Conservation (phyloP, 2,329 filamentous ascomycete species). For the Colletotrichum sp. region DNA sequence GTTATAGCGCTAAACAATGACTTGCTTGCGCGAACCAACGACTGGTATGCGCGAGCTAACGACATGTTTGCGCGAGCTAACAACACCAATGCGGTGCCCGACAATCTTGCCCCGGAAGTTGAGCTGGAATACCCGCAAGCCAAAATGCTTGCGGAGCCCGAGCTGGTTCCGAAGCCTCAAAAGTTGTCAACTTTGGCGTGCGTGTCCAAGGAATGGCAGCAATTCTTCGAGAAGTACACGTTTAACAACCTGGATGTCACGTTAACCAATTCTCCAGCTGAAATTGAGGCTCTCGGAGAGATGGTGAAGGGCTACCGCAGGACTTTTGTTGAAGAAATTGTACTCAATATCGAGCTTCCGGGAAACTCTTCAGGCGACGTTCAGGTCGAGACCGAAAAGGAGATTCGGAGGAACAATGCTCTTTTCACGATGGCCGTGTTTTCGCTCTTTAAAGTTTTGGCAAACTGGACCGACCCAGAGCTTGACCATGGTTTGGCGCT, state of each 20-base stretch:
- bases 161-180: background rate
- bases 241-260: background rate
- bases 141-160: background rate
- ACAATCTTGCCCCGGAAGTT: background rate
- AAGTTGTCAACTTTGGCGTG: background rate
- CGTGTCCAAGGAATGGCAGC: background rate
- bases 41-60: too few relatives aligned
- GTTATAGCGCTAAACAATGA: background rate
- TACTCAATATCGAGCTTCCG: background rate
- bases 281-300: background rate
- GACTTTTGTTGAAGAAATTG: background rate
- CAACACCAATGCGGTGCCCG: background rate
- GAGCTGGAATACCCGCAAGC: background rate
- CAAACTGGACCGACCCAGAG: background rate
- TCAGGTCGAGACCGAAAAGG: background rate
- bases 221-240: background rate
- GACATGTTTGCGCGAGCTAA: too few relatives aligned
- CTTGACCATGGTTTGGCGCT: background rate
- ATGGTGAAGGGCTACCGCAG: background rate
- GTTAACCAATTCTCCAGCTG: background rate
- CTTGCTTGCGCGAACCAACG: too few relatives aligned
- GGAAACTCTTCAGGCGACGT: background rate
- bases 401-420: background rate
- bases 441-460: background rate
- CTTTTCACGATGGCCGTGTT: background rate